Conservation (phyloP, 441 rosid genomes). For the Pelargonium fulgidum region DNA sequence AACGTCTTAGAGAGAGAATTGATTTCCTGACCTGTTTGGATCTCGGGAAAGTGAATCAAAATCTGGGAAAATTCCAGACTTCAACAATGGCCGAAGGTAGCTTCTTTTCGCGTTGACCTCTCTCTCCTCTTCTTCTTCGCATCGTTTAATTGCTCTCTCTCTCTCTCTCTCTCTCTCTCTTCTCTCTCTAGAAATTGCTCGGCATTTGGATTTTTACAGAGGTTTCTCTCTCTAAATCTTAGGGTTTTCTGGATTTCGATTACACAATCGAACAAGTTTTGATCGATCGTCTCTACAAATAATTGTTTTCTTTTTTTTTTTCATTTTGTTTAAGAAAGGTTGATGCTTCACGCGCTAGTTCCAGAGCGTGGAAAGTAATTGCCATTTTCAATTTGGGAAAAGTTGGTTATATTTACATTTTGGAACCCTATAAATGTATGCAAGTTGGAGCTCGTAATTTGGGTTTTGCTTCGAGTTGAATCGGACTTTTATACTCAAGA, state of each 20-base stretch:
- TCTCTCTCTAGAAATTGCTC: constrained; percentile 16
- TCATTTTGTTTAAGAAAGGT: too few species aligned
- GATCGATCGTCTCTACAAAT: background rate
- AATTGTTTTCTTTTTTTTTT: background rate
- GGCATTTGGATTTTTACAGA: background rate
- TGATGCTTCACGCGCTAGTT: too few species aligned
- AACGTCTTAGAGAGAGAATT: background rate
- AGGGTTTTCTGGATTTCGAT: constrained; percentile 6
- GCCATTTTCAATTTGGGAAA: too few species aligned
- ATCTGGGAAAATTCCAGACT: background rate
- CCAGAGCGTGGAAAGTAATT: too few species aligned
- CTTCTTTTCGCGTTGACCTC: constrained; percentile 4
- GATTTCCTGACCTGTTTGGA: constrained; percentile 3
- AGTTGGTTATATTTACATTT: too few species aligned
- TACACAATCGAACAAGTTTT: background rate
- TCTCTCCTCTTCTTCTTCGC: constrained; percentile 5
- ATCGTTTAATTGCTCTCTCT: background rate
- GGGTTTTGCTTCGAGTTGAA: too few species aligned
- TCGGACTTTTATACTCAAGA: too few species aligned
- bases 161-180: too few species aligned
- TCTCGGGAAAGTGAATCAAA: background rate
- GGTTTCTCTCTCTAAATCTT: constrained; percentile 2
- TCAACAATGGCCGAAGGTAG: background rate
- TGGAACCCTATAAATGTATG: too few species aligned
- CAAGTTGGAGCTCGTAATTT: too few species aligned